Conservation (phyloP, 495 filamentous ascomycete genomes). For the Extremus antarcticus region DNA sequence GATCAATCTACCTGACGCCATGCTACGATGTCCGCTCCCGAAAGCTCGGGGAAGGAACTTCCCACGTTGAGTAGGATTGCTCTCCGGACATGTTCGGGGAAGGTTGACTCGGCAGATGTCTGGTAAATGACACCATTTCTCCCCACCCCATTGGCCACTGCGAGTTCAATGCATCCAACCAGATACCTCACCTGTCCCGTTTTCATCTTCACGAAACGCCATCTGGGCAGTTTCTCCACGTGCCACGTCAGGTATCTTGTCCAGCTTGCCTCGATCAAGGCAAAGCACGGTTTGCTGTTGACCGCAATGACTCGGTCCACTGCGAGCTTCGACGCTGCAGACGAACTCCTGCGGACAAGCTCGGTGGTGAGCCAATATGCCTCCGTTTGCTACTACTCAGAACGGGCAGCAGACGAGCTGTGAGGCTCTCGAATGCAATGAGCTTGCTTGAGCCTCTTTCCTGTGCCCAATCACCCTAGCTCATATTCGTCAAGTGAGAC, state of each 20-base stretch:
- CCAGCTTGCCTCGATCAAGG: background rate
- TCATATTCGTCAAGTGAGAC: background rate
- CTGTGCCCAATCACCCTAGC: background rate
- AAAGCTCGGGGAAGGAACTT: background rate
- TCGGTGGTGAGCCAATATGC: background rate
- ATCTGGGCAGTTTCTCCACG: background rate
- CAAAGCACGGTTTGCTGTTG: background rate
- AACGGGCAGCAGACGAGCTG: background rate
- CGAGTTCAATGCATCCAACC: background rate
- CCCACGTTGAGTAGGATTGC: too few species aligned
- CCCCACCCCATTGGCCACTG: background rate
- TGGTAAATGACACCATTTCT: background rate
- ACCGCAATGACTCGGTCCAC: background rate
- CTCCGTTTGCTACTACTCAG: background rate
- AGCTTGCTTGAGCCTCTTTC: too few species aligned
- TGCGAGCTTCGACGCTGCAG: background rate
- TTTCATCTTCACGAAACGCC: background rate
- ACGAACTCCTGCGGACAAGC: background rate
- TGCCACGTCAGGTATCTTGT: background rate
- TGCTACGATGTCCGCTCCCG: background rate
- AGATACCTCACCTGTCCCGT: background rate
- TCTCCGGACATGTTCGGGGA: background rate
- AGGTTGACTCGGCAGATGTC: background rate
- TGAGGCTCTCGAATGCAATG: too few species aligned
- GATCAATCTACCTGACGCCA: background rate